A percentile compares a stretch with the other conserved stretches of the same genome.
Evolutionary conservation across 208 protist species (phyloP).

Genomic region (Trypanosoma boissoni): DNA sequence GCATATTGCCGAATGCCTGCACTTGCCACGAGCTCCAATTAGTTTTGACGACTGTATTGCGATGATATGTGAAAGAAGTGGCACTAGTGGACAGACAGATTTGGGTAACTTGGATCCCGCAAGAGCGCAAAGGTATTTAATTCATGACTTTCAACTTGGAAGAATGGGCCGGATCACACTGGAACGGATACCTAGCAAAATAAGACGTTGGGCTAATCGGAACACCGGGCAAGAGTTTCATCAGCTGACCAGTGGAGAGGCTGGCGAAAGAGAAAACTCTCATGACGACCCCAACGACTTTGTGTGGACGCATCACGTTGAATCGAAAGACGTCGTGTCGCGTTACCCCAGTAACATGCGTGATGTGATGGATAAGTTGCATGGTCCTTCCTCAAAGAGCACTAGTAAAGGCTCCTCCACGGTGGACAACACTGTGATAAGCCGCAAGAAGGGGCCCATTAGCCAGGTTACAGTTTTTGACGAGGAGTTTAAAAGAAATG

Average conservation of each 20-base stretch:
- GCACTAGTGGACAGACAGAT: slow-evolving; percentile 75
- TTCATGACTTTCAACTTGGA: slow-evolving; percentile 86
- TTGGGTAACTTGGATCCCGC: slow-evolving; percentile 75
- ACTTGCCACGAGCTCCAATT: slow-evolving; percentile 74
- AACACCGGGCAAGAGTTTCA: slow-evolving; percentile 9
- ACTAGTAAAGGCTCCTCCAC: not conserved
- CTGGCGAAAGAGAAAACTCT: not conserved
- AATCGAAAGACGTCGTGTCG: slow-evolving; percentile 65
- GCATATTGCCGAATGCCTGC: slow-evolving; percentile 86
- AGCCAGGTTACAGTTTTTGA: slow-evolving; percentile 56
- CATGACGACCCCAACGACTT: slow-evolving; percentile 25
- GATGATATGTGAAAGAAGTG: slow-evolving; percentile 87
- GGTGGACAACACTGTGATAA: slow-evolving; percentile 59
- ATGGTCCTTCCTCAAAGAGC: slow-evolving; percentile 24
- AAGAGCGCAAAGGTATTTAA: slow-evolving; percentile 68
- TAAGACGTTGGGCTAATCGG: slow-evolving; percentile 34
- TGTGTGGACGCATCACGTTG: slow-evolving; percentile 69
- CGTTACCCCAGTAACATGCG: slow-evolving; percentile 83
- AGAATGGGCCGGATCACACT: slow-evolving; percentile 80
- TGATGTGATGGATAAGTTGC: slow-evolving; percentile 57
- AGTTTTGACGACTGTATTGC: slow-evolving; percentile 90
- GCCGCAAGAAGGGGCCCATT: slow-evolving; percentile 76
- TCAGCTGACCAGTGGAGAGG: not conserved
- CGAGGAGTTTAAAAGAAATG: slow-evolving; percentile 44
- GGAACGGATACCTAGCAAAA: slow-evolving; percentile 66